Percentiles rank a stretch among this genome's conserved stretches.
These are phyloP conservation scores for Fusarium redolens DNA, from an alignment of 2,329 filamentous ascomycete genomes.

Conservation along the genomic window DNA sequence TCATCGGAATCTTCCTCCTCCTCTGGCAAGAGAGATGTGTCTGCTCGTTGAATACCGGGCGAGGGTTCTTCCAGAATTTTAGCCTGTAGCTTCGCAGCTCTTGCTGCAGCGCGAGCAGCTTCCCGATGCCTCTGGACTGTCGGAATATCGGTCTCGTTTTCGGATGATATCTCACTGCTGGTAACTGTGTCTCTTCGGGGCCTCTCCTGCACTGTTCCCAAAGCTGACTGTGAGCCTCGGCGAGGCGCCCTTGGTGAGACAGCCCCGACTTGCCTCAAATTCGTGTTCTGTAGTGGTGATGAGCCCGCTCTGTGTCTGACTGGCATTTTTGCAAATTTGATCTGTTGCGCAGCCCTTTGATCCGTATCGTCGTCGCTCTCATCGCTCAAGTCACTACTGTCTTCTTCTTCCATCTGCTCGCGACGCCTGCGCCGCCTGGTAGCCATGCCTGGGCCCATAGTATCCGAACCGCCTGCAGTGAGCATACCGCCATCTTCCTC, in stretches of 20 bases:
- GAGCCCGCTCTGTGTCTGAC: constrained; percentile 87
- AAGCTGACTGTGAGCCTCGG: constrained; percentile 76
- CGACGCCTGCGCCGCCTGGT: constrained; percentile 73
- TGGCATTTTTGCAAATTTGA: constrained; percentile 97
- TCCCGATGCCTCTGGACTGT: constrained; percentile 73
- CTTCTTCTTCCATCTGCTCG: constrained; percentile 84
- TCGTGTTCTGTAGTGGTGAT: constrained; percentile 81
- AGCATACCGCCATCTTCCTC: constrained; percentile 80
- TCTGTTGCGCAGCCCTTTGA: constrained; percentile 83
- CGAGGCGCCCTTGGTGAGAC: constrained; percentile 63
- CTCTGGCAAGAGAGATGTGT: constrained; percentile 65
- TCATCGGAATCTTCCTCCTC: constrained; percentile 72
- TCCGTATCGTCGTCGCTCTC: constrained; percentile 85
- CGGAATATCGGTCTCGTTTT: constrained; percentile 79
- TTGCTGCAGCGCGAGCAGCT: constrained; percentile 67
- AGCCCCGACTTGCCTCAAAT: constrained; percentile 63
- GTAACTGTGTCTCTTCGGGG: constrained; percentile 80
- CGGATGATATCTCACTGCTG: constrained; percentile 84
- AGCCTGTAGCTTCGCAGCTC: constrained; percentile 51
- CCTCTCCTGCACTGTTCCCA: constrained; percentile 77
- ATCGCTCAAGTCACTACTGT: constrained; percentile 86
- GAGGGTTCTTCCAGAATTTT: constrained; percentile 54
- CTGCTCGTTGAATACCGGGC: constrained; percentile 56
- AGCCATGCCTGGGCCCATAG: constrained; percentile 73
- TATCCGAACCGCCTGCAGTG: constrained; percentile 74